Evolutionary conservation across 2,329 filamentous ascomycete species (phyloP), one percentile per base, ranked within the genome.

Genomic region (Mariannaea elegans): DNA sequence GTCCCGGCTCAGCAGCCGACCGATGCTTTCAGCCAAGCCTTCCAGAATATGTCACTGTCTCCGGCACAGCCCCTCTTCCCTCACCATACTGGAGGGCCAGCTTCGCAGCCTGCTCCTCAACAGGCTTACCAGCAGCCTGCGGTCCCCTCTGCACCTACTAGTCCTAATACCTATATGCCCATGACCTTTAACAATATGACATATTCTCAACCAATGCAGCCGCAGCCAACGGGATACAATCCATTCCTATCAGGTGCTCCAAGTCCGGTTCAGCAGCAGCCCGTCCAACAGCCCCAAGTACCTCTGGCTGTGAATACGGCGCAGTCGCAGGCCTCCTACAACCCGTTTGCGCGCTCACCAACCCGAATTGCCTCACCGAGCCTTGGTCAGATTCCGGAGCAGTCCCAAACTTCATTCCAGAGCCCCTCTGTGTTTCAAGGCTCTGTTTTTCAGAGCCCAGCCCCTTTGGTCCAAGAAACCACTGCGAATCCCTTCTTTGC

Each of bases 21-120:
- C 8, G 76, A 78, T 45, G 59, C 68, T 10, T 75, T 93, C 16
- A 87, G 88, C 63, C 86, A 90, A 67, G 87, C 90, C 1, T 91
- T 97, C 70, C 89, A 94, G 71, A 87, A 86, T 63, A 83, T 97
- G 76, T 88, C 91, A 34, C 78, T 97, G 2, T 87, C 86, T 21
- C 75, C 75, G 48, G 62, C 78, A 38, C 87, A 87, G 65, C 86
- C 86, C 34, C 80, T 93, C 27, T 93, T 94, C 72, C 90, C 91
- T 7, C 87, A 93, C 70, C 88, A 89, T 53, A 94, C 91, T 1
- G 90, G 91, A 53, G 91, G 87, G 19, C 64, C 83, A 65, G 77
- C 75, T 63, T 75, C 75, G 14, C 81, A 80, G 65, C 71, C 79
- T 34, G 62, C 64, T 24, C 66, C 78, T 34, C 77, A 77, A 38